phyloP scores from a whole-genome alignment of 192 early-diverging fungal species.

The Coemansia sp. region DNA sequence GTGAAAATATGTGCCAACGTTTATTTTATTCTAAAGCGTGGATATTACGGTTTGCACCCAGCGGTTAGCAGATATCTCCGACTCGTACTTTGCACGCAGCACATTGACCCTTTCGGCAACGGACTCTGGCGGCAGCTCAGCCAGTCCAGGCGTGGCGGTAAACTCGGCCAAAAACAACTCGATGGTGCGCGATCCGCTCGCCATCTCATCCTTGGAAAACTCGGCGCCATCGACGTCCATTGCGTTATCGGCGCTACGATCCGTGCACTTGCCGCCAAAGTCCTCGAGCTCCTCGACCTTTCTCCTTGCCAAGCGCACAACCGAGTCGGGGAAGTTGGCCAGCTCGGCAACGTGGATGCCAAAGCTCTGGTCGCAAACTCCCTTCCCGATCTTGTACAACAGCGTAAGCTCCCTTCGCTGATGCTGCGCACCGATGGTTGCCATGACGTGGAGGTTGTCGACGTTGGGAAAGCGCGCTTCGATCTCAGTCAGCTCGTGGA shows the following conservation, averaged over 20 bases:
- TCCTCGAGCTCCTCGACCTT: slow-evolving; percentile 89
- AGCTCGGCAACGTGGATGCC: slow-evolving; percentile 97
- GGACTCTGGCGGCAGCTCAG: slow-evolving; percentile 39
- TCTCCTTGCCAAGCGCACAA: slow-evolving; percentile 78
- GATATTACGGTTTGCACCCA: slow-evolving; percentile 64
- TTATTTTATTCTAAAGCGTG: slow-evolving; percentile 22
- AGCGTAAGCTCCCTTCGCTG: slow-evolving; percentile 71
- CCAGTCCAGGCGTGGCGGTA: slow-evolving; percentile 32
- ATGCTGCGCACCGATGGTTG: slow-evolving; percentile 42
- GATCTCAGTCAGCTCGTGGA: slow-evolving; percentile 93
- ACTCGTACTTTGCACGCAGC: slow-evolving; percentile 59
- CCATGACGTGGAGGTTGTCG: slow-evolving; percentile 87
- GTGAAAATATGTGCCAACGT: neutral
- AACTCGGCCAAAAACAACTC: slow-evolving; percentile 60
- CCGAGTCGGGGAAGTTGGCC: slow-evolving; percentile 82
- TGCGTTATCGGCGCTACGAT: neutral
- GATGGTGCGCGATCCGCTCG: slow-evolving; percentile 27
- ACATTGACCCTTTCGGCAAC: slow-evolving; percentile 39
- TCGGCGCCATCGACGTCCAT: slow-evolving; percentile 23
- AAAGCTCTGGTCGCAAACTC: slow-evolving; percentile 94
- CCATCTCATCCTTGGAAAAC: slow-evolving; percentile 40
- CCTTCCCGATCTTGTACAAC: slow-evolving; percentile 78
- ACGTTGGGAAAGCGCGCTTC: slow-evolving; percentile 68
- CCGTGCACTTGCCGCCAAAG: slow-evolving; percentile 43
- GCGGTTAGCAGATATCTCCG: slow-evolving; percentile 59